phyloP scores from a whole-genome alignment of 108 stramenopile genomes.

The Epithemia pelagica region DNA sequence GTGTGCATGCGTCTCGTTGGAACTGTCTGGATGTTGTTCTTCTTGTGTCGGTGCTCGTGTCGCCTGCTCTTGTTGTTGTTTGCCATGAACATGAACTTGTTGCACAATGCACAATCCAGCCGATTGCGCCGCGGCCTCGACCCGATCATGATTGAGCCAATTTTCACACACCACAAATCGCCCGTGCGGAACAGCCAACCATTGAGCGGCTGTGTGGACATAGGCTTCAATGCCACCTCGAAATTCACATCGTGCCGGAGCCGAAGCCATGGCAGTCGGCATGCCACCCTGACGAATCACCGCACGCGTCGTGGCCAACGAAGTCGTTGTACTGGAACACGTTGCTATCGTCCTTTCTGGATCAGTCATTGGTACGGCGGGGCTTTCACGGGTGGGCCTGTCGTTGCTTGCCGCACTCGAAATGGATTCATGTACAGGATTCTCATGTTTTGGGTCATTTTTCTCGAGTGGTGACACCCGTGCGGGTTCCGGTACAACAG shows the following conservation, averaged over 20 bases:
- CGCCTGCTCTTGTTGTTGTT: background rate
- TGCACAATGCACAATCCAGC: slow-evolving; percentile 24
- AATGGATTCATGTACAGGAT: slow-evolving; percentile 2
- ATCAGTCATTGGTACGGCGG: no score
- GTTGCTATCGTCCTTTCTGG: slow-evolving; percentile 7
- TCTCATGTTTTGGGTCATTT: no score
- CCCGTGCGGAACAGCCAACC: slow-evolving; percentile 23
- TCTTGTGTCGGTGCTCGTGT: background rate
- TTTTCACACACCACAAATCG: slow-evolving; percentile 56
- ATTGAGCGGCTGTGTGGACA: slow-evolving; percentile 39
- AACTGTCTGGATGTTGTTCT: background rate
- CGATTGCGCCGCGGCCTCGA: slow-evolving; percentile 24
- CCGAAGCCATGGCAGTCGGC: slow-evolving; percentile 55
- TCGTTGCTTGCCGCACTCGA: background rate
- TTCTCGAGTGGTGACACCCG: no score
- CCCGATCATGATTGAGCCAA: slow-evolving; percentile 52
- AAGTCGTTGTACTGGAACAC: slow-evolving; percentile 4
- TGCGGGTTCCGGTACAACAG: no score
- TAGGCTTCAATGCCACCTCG: slow-evolving; percentile 71
- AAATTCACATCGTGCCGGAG: slow-evolving; percentile 67
- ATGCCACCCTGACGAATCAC: slow-evolving; percentile 54
- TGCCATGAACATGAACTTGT: slow-evolving; percentile 6
- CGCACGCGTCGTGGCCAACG: slow-evolving; percentile 18
- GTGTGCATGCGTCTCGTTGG: no score
- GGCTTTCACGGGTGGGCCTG: no score